Conservation (phyloP, 148 eudicot genomes). For the Vaccinium darrowii region DNA sequence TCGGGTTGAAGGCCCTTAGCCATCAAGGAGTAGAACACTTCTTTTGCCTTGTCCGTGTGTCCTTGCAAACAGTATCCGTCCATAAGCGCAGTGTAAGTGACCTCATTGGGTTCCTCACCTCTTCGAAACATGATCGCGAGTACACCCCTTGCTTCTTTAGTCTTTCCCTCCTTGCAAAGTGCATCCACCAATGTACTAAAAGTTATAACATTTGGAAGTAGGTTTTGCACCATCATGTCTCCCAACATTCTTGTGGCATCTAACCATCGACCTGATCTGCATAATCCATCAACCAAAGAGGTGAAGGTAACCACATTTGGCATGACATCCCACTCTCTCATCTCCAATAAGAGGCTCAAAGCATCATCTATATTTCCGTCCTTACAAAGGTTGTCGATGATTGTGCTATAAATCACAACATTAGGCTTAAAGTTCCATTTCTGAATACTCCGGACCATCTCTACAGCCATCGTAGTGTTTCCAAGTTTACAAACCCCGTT, state of each 20-base stretch:
- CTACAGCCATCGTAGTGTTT: background rate
- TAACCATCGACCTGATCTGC: background rate
- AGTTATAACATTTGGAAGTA: background rate
- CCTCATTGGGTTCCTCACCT: constrained; percentile 15
- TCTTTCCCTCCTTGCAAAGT: background rate
- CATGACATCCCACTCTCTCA: constrained; percentile 4
- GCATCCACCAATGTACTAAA: background rate
- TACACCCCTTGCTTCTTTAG: background rate
- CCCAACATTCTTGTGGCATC: background rate
- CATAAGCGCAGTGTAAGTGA: constrained; percentile 19
- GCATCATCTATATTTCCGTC: constrained; percentile 13
- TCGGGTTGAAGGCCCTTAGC: constrained; percentile 7
- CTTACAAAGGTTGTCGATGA: constrained; percentile 18
- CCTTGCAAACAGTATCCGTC: constrained; percentile 28
- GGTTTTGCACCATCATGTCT: background rate
- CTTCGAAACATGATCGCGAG: constrained; percentile 13
- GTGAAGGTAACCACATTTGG: background rate
- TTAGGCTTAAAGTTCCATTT: background rate
- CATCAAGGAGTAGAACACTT: constrained; percentile 5
- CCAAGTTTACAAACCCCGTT: constrained; percentile 23
- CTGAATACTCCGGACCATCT: constrained; percentile 12
- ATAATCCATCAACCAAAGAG: background rate
- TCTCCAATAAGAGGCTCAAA: background rate
- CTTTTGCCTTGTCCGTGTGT: constrained; percentile 10
- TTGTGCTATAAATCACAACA: background rate